Evolutionary conservation across 1,284 basidiomycete species (phyloP).

Genomic region (Peniophora sp.): DNA sequence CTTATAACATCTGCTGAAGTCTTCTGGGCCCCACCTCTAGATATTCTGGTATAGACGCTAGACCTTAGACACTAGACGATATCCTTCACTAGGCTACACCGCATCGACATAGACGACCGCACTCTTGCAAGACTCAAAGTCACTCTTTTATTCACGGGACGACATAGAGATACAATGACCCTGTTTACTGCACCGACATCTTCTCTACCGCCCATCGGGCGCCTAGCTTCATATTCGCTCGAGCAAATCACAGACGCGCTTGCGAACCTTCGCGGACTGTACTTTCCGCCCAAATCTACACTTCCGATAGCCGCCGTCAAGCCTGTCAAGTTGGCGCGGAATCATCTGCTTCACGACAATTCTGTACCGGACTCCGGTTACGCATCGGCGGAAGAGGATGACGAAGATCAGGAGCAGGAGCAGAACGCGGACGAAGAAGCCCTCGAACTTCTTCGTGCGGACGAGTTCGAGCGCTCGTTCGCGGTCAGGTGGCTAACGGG

Average conservation of each 20-base stretch:
- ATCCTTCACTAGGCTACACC: not conserved
- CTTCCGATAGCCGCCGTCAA: slow-evolving; percentile 3
- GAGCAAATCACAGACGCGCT: slow-evolving; percentile 28
- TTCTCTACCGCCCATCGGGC: slow-evolving; percentile 40
- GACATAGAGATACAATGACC: not conserved
- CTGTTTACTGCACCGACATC: slow-evolving; percentile 28
- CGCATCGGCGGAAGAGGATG: slow-evolving; percentile 53
- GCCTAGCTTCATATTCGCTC: slow-evolving; percentile 20
- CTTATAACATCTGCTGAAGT: too few species aligned
- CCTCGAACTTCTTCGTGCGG: slow-evolving; percentile 33
- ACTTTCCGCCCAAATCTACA: slow-evolving; percentile 23
- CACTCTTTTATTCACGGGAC: too few species aligned
- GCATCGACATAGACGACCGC: not conserved
- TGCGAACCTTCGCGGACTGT: slow-evolving; percentile 33
- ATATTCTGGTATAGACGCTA: too few species aligned
- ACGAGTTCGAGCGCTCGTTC: slow-evolving; percentile 46
- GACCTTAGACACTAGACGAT: not conserved
- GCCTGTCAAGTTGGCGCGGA: slow-evolving; percentile 12
- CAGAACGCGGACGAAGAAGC: slow-evolving; percentile 28
- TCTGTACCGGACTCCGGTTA: slow-evolving; percentile 53
- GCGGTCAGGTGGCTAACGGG: slow-evolving; percentile 52
- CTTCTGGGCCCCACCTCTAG: too few species aligned
- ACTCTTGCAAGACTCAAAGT: not conserved
- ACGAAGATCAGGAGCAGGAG: slow-evolving; percentile 21
- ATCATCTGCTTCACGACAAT: slow-evolving; percentile 28